These are phyloP conservation scores for Lagerstroemia speciosa DNA, from an alignment of 345 rosid genomes.

Conservation along the genomic window DNA sequence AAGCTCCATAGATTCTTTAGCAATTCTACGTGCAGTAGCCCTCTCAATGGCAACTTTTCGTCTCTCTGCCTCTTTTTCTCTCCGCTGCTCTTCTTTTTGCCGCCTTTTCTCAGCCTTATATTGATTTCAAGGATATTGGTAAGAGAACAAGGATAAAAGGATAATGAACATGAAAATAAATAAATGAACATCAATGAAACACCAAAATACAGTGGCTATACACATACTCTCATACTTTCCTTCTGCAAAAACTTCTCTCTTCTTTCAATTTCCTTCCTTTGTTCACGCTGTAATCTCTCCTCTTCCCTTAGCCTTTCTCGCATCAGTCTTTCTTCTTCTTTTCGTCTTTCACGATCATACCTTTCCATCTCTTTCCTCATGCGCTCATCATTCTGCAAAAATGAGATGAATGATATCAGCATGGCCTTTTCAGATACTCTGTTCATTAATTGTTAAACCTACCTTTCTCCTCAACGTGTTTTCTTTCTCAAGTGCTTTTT, in stretches of 20 bases:
- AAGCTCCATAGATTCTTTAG: conserved; percentile 97
- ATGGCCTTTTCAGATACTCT: conserved; percentile 2
- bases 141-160: conserved; percentile 5
- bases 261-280: conserved; percentile 85
- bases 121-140: conserved; percentile 10
- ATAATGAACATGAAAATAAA: conserved; percentile 1
- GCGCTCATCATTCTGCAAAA: conserved; percentile 71
- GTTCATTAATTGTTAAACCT: conserved; percentile 10
- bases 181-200: not conserved
- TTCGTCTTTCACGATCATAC: conserved; percentile 87
- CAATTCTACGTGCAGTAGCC: conserved; percentile 95
- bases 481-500: conserved; percentile 73
- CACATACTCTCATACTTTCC: conserved; percentile 57
- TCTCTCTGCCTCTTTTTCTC: conserved; percentile 77
- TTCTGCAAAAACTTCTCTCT: conserved; percentile 84
- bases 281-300: conserved; percentile 81
- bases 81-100: conserved; percentile 83
- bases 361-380: conserved; percentile 85
- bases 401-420: conserved; percentile 18
- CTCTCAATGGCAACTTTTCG: conserved; percentile 88
- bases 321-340: conserved; percentile 88
- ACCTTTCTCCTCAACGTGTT: conserved; percentile 72
- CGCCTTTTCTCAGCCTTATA: conserved; percentile 77
- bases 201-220: conserved; percentile 3
- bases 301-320: conserved; percentile 96